A percentile compares a stretch with the other conserved stretches of the same genome.
Conservation (phyloP, 352 stramenopile species). For the Aphanomyces euteiches region DNA sequence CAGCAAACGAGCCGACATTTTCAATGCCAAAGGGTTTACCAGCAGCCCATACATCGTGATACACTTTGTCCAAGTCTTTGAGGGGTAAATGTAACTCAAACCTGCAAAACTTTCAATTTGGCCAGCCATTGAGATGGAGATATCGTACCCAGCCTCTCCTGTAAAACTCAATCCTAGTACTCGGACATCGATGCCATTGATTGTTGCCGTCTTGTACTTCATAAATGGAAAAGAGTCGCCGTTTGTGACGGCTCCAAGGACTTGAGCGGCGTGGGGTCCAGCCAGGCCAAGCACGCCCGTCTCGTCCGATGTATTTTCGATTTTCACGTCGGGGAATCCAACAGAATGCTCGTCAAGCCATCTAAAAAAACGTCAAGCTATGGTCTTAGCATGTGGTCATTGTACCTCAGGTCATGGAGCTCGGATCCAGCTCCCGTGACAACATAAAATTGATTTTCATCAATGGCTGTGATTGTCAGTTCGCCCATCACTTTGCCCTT, state of each 20-base stretch:
- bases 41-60: conserved; percentile 23
- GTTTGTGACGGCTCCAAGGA: conserved; percentile 5
- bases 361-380: conserved; percentile 9
- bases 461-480: conserved; percentile 20
- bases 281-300: conserved; percentile 20
- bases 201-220: neutral
- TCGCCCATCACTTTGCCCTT: conserved; percentile 26
- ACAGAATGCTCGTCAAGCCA: conserved; percentile 25
- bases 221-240: conserved; percentile 18
- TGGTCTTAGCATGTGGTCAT: neutral
- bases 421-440: conserved; percentile 28
- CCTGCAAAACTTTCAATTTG: conserved; percentile 1
- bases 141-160: conserved; percentile 23
- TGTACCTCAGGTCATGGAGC: conserved; percentile 23
- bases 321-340: neutral
- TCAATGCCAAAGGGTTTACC: conserved; percentile 12
- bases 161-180: conserved; percentile 29
- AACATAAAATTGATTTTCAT: conserved; percentile 23
- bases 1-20: conserved; percentile 25
- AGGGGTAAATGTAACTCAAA: conserved; percentile 26
- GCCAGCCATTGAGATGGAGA: neutral
- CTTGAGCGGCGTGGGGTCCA: conserved; percentile 4
- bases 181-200: conserved; percentile 15
- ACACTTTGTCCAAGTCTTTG: conserved; percentile 5
- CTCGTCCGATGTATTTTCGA: conserved; percentile 24